phyloP scores from a whole-genome alignment of 805 yeast species.

The Kuraishia cidri region DNA sequence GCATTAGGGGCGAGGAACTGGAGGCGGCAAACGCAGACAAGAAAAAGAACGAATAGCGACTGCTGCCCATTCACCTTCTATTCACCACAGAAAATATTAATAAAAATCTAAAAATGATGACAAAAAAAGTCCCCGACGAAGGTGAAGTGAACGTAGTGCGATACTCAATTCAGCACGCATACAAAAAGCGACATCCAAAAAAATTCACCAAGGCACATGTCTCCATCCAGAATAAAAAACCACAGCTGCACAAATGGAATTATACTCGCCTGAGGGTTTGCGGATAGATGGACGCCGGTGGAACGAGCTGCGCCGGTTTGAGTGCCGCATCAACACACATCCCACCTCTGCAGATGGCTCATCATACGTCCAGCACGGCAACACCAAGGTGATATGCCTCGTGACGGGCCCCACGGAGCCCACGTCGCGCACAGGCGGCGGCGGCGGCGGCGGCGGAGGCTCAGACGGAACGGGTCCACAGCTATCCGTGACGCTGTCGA shows the following conservation, averaged over 20 bases:
- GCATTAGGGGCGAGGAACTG: slow-evolving; percentile 11
- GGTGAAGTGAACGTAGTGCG: too few species aligned
- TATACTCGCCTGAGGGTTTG: slow-evolving; percentile 93
- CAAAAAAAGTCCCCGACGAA: too few species aligned
- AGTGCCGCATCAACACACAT: slow-evolving; percentile 79
- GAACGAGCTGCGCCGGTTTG: slow-evolving; percentile 83
- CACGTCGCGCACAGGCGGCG: slow-evolving; percentile 35
- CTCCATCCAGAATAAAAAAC: too few species aligned
- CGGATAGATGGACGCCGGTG: slow-evolving; percentile 91
- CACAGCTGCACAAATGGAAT: slow-evolving; percentile 58
- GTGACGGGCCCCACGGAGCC: slow-evolving; percentile 93
- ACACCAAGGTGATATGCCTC: slow-evolving; percentile 76
- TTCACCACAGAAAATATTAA: too few species aligned
- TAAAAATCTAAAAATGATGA: too few species aligned
- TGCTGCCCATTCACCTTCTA: too few species aligned
- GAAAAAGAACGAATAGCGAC: neutral
- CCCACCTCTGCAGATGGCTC: slow-evolving; percentile 89
- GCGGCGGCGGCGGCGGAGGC: slow-evolving; percentile 41
- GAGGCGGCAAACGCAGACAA: neutral
- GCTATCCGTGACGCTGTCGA: slow-evolving; percentile 51
- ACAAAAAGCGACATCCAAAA: too few species aligned
- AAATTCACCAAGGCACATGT: too few species aligned
- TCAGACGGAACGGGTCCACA: too few species aligned
- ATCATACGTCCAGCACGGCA: slow-evolving; percentile 86
- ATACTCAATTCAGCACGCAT: too few species aligned